Evolutionary conservation across 345 rosid species (phyloP).

Genomic region (Isatis tinctoria): DNA sequence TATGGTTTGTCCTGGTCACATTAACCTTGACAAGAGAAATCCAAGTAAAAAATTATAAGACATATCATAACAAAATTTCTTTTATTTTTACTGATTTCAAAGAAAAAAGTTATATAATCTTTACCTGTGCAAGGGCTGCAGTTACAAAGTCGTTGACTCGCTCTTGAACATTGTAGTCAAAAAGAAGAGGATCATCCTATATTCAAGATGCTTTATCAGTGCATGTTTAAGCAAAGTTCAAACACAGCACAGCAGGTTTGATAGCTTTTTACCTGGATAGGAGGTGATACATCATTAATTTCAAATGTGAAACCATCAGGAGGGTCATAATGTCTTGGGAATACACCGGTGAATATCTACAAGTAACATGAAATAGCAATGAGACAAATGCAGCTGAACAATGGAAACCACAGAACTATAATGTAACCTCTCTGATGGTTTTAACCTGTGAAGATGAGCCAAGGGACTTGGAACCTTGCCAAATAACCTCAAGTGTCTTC

Average conservation of each 20-base stretch:
- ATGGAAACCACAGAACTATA: slow-evolving; percentile 4
- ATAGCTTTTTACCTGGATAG: slow-evolving; percentile 64
- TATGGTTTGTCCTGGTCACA: slow-evolving; percentile 86
- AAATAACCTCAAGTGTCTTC: slow-evolving; percentile 85
- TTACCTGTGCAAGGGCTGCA: slow-evolving; percentile 83
- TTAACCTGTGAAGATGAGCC: slow-evolving; percentile 87
- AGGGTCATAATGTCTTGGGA: slow-evolving; percentile 89
- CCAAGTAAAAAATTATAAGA: not conserved
- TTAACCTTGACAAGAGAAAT: slow-evolving; percentile 53
- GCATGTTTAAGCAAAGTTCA: slow-evolving; percentile 8
- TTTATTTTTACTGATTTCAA: not conserved
- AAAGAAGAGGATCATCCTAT: slow-evolving; percentile 77
- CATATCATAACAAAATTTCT: not conserved
- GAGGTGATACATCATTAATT: slow-evolving; percentile 81
- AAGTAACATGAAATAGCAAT: not conserved
- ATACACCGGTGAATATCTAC: slow-evolving; percentile 92
- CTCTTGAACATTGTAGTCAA: slow-evolving; percentile 91
- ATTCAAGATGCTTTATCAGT: slow-evolving; percentile 24
- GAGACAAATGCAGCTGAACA: slow-evolving; percentile 3
- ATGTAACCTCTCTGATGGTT: not conserved
- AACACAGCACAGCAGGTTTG: not conserved
- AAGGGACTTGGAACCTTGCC: slow-evolving; percentile 90
- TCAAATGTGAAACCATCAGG: slow-evolving; percentile 90
- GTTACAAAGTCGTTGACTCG: slow-evolving; percentile 80
- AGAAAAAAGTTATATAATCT: not conserved